phyloP scores from a whole-genome alignment of 1,284 basidiomycete species.

The Cutaneotrichosporon curvatum region DNA sequence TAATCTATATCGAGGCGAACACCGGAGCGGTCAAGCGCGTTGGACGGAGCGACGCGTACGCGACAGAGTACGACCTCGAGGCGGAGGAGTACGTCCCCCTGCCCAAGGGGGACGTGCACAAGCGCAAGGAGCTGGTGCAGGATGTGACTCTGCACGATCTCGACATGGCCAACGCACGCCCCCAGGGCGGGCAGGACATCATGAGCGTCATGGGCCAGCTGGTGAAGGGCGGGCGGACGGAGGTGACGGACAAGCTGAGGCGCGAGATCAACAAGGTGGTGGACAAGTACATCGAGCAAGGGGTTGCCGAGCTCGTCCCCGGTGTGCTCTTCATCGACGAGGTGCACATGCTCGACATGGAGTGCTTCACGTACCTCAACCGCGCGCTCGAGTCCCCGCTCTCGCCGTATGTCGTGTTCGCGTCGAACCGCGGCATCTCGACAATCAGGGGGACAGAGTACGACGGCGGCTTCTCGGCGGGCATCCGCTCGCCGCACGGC shows the following conservation, averaged over 20 bases:
- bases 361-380: slow-evolving; percentile 98
- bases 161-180: slow-evolving; percentile 92
- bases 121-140: slow-evolving; percentile 93
- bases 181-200: slow-evolving; percentile 85
- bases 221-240: slow-evolving; percentile 87
- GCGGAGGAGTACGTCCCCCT: slow-evolving; percentile 97
- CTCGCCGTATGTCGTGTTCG: slow-evolving; percentile 94
- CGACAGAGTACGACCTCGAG: slow-evolving; percentile 96
- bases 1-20: slow-evolving; percentile 91
- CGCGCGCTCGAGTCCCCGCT: slow-evolving; percentile 90
- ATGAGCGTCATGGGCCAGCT: slow-evolving; percentile 99
- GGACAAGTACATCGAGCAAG: slow-evolving; percentile 94
- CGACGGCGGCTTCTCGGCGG: slow-evolving; percentile 50
- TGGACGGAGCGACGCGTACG: slow-evolving; percentile 94
- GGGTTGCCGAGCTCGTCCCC: slow-evolving; percentile 93
- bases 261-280: slow-evolving; percentile 98
- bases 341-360: slow-evolving; percentile 99
- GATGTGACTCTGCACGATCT: slow-evolving; percentile 95
- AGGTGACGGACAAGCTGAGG: slow-evolving; percentile 93
- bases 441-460: slow-evolving; percentile 79
- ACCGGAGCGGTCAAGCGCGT: slow-evolving; percentile 98
- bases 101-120: slow-evolving; percentile 97
- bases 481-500: slow-evolving; percentile 87
- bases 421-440: slow-evolving; percentile 88
- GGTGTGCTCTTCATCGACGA: slow-evolving; percentile 99